Percentiles rank a stretch among this genome's conserved stretches.
Conservation (phyloP, 257 asterid genomes). For the Coffea canephora region DNA sequence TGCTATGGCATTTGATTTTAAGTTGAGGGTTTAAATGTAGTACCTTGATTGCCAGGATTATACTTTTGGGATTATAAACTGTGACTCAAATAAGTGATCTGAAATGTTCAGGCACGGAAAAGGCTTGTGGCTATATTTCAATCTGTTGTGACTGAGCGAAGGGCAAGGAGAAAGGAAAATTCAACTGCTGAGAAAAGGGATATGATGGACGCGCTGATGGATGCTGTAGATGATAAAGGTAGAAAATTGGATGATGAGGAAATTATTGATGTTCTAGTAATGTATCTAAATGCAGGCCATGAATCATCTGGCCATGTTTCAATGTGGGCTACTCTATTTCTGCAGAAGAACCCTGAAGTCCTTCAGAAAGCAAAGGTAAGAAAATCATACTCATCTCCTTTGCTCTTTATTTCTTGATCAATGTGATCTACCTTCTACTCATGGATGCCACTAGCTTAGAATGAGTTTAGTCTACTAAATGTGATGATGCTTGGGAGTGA, state of each 20-base stretch:
- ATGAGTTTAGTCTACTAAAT: background rate
- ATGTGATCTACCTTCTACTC: background rate
- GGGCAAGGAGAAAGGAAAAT: slow-evolving; percentile 34
- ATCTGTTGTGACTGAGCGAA: slow-evolving; percentile 50
- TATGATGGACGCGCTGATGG: slow-evolving; percentile 81
- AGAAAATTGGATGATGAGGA: slow-evolving; percentile 68
- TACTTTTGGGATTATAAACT: background rate
- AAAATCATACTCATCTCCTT: background rate
- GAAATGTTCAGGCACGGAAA: slow-evolving; percentile 63
- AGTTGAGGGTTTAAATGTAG: background rate
- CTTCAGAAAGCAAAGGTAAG: slow-evolving; percentile 70
- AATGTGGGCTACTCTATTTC: slow-evolving; percentile 79
- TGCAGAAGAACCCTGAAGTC: slow-evolving; percentile 65
- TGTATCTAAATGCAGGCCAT: slow-evolving; percentile 96
- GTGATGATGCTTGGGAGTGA: background rate
- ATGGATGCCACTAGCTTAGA: background rate
- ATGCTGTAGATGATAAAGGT: slow-evolving; percentile 66
- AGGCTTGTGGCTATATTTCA: slow-evolving; percentile 62
- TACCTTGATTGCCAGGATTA: background rate
- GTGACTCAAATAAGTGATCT: background rate
- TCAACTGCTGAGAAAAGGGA: slow-evolving; percentile 41
- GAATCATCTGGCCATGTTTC: slow-evolving; percentile 88
- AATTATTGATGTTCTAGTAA: slow-evolving; percentile 71
- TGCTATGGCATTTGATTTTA: background rate
- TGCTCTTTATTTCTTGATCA: too few species aligned